These are phyloP conservation scores for Floccularia luteovirens DNA, from an alignment of 768 basidiomycete genomes.

Conservation along the genomic window DNA sequence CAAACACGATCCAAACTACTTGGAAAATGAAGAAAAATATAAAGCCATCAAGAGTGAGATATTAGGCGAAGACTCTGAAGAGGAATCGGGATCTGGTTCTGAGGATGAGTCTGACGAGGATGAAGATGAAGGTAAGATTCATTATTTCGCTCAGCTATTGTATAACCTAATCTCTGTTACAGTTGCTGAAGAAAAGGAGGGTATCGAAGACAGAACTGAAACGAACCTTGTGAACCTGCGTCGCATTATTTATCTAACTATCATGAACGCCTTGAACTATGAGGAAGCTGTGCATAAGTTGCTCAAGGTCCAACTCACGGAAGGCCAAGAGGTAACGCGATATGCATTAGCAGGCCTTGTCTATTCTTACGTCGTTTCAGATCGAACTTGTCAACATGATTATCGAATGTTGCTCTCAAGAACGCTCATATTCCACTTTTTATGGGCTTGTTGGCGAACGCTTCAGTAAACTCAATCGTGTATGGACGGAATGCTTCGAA, in stretches of 20 bases:
- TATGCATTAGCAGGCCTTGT: not conserved
- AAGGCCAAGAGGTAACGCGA: constrained; percentile 82
- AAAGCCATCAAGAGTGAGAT: constrained; percentile 89
- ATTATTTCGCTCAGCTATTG: not conserved
- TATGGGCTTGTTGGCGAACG: constrained; percentile 95
- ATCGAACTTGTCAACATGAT: constrained; percentile 98
- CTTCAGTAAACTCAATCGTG: constrained; percentile 91
- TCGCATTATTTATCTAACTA: constrained; percentile 90
- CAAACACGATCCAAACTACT: constrained; percentile 84
- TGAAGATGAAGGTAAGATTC: constrained; percentile 34
- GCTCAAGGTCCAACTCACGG: constrained; percentile 84
- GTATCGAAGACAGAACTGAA: constrained; percentile 91
- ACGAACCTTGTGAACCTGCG: constrained; percentile 95
- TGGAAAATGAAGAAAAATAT: constrained; percentile 93
- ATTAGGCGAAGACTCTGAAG: constrained; percentile 80
- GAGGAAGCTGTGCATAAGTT: constrained; percentile 99
- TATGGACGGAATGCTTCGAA: constrained; percentile 90
- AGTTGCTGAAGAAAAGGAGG: constrained; percentile 76
- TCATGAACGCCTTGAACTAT: constrained; percentile 98
- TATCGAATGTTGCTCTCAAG: constrained; percentile 99
- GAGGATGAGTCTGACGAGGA: constrained; percentile 63
- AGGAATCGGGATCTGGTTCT: constrained; percentile 58
- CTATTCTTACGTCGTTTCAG: constrained; percentile 27
- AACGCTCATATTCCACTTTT: constrained; percentile 95
- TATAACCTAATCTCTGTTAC: not conserved